These are phyloP conservation scores for Mimosa bimucronata DNA, from an alignment of 306 rosid genomes.

Conservation along the genomic window DNA sequence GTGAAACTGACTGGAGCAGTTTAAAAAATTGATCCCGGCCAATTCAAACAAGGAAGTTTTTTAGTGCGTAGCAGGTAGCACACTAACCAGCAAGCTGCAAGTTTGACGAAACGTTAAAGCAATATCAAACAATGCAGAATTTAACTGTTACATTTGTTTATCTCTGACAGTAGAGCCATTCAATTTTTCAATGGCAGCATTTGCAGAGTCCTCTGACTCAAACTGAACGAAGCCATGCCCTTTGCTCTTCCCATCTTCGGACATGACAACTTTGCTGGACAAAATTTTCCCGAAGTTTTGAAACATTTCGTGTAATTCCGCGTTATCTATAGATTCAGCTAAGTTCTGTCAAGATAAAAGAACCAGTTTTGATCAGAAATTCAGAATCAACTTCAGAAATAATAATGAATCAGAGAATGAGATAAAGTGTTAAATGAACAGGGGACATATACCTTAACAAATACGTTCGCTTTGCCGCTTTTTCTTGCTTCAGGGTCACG, in stretches of 20 bases:
- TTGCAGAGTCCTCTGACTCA: conserved; percentile 61
- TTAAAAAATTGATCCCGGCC: background rate
- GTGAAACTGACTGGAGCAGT: no score
- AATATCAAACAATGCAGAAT: conserved; percentile 19
- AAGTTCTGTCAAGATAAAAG: conserved; percentile 59
- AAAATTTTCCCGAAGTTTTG: conserved; percentile 65
- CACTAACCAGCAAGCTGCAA: background rate
- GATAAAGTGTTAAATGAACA: conserved; percentile 2
- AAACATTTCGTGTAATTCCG: conserved; percentile 64
- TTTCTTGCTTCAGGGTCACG: conserved; percentile 82
- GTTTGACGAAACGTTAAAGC: background rate
- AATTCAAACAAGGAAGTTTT: background rate
- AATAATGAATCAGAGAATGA: conserved; percentile 20
- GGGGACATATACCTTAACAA: conserved; percentile 69
- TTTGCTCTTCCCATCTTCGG: conserved; percentile 84
- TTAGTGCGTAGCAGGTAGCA: background rate
- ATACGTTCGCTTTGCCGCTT: conserved; percentile 76
- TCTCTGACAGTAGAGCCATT: conserved; percentile 53
- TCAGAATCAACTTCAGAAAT: conserved; percentile 23
- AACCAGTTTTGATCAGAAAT: conserved; percentile 19
- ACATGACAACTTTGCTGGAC: conserved; percentile 78
- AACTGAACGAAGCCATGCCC: conserved; percentile 75
- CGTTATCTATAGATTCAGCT: conserved; percentile 56
- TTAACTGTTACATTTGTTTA: conserved; percentile 59
- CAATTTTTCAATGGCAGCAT: conserved; percentile 56